Evolutionary conservation across 2,329 filamentous ascomycete species (phyloP).

Genomic region (Golovinomyces cichoracearum): DNA sequence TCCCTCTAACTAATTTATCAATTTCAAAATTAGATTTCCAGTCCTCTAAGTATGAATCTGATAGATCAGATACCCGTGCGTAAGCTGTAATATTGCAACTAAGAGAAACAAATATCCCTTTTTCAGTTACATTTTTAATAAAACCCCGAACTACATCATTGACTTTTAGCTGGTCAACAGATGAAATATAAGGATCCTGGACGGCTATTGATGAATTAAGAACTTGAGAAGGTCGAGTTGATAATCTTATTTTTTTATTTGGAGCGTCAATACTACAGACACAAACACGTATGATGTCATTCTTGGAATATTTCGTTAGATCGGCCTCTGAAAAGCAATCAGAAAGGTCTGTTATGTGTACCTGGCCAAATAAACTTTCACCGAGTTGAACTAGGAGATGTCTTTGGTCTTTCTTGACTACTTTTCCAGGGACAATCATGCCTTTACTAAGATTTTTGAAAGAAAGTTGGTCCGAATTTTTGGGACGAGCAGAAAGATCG

Average conservation of each 20-base stretch:
- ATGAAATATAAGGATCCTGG: conserved; percentile 53
- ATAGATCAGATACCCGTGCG: conserved; percentile 67
- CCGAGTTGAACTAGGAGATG: conserved; percentile 68
- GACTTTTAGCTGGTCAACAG: conserved; percentile 40
- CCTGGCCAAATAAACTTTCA: conserved; percentile 49
- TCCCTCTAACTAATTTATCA: conserved; percentile 74
- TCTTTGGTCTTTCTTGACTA: conserved; percentile 66
- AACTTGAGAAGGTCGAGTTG: conserved; percentile 63
- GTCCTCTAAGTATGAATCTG: conserved; percentile 75
- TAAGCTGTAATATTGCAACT: conserved; percentile 60
- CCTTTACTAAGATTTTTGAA: conserved; percentile 51
- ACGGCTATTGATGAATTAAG: conserved; percentile 63
- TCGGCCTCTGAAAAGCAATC: conserved; percentile 70
- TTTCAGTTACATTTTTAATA: conserved; percentile 68
- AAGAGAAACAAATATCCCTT: conserved; percentile 65
- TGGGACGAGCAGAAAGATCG: conserved; percentile 51
- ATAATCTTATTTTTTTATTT: conserved; percentile 67
- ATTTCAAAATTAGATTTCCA: conserved; percentile 79
- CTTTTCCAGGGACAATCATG: conserved; percentile 55
- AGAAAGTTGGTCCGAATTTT: conserved; percentile 29
- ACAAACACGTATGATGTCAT: conserved; percentile 70
- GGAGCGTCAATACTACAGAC: conserved; percentile 52
- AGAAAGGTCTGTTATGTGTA: conserved; percentile 57
- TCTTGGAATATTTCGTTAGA: conserved; percentile 49
- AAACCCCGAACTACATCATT: conserved; percentile 75